Percentiles rank a stretch among this genome's conserved stretches.
phyloP scores from a whole-genome alignment of 2,329 filamentous ascomycete genomes.

The Botryotinia narcissicola region DNA sequence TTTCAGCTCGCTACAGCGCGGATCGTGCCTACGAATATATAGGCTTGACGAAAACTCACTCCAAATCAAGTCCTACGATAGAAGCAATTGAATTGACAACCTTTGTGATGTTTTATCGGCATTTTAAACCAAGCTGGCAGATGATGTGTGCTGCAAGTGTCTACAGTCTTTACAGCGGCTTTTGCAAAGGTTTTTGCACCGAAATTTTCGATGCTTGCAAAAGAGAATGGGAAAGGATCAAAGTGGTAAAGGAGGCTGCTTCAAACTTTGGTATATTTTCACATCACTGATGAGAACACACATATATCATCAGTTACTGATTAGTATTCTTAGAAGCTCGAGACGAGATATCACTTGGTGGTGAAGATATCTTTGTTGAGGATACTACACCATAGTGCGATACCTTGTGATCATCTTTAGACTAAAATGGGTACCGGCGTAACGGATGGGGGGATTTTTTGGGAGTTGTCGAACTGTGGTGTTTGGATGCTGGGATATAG shows the following conservation, averaged over 20 bases:
- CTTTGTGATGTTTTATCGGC: neutral
- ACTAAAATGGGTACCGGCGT: neutral
- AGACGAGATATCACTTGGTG: neutral
- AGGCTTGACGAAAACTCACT: too few relatives aligned
- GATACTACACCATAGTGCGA: neutral
- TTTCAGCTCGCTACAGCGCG: too few relatives aligned
- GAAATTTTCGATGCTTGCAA: accelerated
- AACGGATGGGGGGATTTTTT: neutral
- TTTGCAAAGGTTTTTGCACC: accelerated
- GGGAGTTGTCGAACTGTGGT: neutral
- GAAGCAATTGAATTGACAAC: neutral
- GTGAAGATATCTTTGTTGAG: neutral
- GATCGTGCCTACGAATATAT: neutral
- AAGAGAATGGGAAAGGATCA: neutral
- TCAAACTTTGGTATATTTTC: neutral
- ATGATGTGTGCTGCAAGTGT: neutral
- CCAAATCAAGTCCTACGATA: neutral
- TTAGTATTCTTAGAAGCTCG: neutral
- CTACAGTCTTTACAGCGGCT: accelerated
- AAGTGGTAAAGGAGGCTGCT: neutral
- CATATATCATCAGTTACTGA: neutral
- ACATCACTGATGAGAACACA: neutral
- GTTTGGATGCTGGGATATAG: neutral
- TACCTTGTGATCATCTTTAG: neutral
- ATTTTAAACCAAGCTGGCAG: neutral